Evolutionary conservation across 345 rosid species (phyloP).

Genomic region (Xanthoceras sorbifolium): DNA sequence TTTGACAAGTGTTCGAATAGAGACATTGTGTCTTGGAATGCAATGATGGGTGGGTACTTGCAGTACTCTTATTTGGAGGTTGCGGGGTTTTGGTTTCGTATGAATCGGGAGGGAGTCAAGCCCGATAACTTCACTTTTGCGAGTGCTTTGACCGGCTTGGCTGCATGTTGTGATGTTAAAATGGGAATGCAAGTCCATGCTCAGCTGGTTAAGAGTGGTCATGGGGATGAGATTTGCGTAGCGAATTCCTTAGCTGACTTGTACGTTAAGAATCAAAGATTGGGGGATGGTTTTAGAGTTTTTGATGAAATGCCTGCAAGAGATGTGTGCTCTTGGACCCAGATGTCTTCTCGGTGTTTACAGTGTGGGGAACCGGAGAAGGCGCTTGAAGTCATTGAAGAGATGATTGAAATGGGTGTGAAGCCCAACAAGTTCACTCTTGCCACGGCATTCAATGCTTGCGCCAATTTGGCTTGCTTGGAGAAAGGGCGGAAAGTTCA

Average conservation of each 20-base stretch:
- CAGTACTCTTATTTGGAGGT: constrained; percentile 32
- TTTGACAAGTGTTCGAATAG: constrained; percentile 36
- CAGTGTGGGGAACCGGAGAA: constrained; percentile 47
- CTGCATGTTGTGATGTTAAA: constrained; percentile 34
- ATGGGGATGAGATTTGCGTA: constrained; percentile 44
- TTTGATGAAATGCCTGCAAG: constrained; percentile 41
- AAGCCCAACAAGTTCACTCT: constrained; percentile 53
- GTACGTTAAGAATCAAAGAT: constrained; percentile 41
- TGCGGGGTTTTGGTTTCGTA: constrained; percentile 43
- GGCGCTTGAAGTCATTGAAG: constrained; percentile 41
- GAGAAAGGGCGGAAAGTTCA: constrained; percentile 54
- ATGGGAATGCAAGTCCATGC: constrained; percentile 58
- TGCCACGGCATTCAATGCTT: constrained; percentile 50
- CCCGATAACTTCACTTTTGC: constrained; percentile 55
- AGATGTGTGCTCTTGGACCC: constrained; percentile 56
- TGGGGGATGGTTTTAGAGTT: constrained; percentile 39
- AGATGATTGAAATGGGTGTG: constrained; percentile 47
- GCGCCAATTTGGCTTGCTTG: constrained; percentile 46
- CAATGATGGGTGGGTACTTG: constrained; percentile 51
- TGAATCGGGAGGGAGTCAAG: constrained; percentile 44
- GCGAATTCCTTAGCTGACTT: constrained; percentile 51
- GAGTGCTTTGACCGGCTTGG: constrained; percentile 46
- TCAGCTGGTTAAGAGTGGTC: constrained; percentile 53
- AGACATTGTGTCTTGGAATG: constrained; percentile 60
- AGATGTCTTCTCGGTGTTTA: constrained; percentile 48